Base-by-base conservation (phyloP, 805 yeast species). In the Priceomyces carsonii region DNA sequence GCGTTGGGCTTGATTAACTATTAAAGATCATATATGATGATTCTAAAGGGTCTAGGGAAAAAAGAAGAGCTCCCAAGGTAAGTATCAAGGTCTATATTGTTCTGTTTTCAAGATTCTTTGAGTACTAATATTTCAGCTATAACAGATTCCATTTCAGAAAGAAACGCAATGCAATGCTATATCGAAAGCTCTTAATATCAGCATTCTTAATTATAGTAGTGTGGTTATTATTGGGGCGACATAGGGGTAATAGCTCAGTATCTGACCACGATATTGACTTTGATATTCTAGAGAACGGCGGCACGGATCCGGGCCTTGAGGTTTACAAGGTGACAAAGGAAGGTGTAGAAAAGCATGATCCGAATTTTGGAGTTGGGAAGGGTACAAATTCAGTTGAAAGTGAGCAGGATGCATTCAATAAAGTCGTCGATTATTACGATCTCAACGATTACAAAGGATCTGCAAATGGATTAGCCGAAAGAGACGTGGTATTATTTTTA, bases 401-500 rank as follows among this genome's bases (percentile, higher is more conserved):
- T 6, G 36, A 42, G 3, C 71, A 71, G 13, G 65, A 66, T 36
- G 48, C 69, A 12, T 61, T 66, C 38, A 69, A 61, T 21, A 63
- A 73, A 3, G 63, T 75, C 0, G 80, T 80, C 12, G 82, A 82
- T 35, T 68, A 61, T 38, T 83, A 79, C 49, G 91, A 85, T 48
- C 63, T 85, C 45, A 68, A 68, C 38, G 70, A 77, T 25, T 84
- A 68, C 50, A 61, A 55, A 31, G 90, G 89, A 2, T 45, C 72
- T 1, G 50, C 69, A 1, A 61, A 68, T 26, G 88, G 85, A 10
- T 57, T 55, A 10, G 51, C 45, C 6, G 57, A 71, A 12, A 75
- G 78, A 9, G 95, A 87, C 43, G 75, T 79, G 31, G 79, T 87
- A 9, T 62, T 87, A 37, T 61, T 88, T 33, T 69, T 82, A 42